Base-by-base conservation (phyloP, 208 protist species). In the Balamuthia mandrillaris region DNA sequence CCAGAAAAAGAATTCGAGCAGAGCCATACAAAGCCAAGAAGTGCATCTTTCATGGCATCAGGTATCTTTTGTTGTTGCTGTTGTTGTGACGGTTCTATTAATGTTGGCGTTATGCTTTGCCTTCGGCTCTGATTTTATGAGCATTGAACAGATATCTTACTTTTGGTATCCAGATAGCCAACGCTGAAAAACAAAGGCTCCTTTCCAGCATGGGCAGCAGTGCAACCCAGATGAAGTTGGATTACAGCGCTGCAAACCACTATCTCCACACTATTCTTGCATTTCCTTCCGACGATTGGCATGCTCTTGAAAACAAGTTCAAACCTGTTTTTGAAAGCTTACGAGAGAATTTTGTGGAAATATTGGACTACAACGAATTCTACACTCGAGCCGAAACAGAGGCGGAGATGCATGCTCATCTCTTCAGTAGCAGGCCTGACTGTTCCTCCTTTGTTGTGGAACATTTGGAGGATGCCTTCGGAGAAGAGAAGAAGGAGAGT, bases 1-100 rank as follows among this genome's bases (percentile, higher is more conserved):
- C 61, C 1, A 33, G 47, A 21, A 70, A 70, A 27, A 12, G 61
- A 45, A 70, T 70, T 33, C n/a, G 5, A 27, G 37, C 47, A 3
- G 61, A 70, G 31, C 61, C 61, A 18, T 70, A 70, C 61, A 70
- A 70, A 21, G 61, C 61, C 61, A 70, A 70, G 37, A 70, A 70
- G 16, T 70, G 61, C 61, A 70, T 70, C 12, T 70, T 70, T 27
- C 61, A 70, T n/a, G 61, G 37, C 31, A 70, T 70, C 61, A 70
- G 61, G 61, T 70, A 27, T 16, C 7, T 5, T 58, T 18, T 9
- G 51, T 9, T 5, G n/a, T 3, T 58, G 4, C 29, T 18, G 4
- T 58, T 3, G 6, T 27, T 3, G 7, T 27, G 2, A 31, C 1
- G 2, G 7, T 58, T 2, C 1, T 58, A 27, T 14, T 58, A 27